These are phyloP conservation scores for Persicaria tinctoria DNA, from an alignment of 148 eudicot species.

Conservation along the genomic window DNA sequence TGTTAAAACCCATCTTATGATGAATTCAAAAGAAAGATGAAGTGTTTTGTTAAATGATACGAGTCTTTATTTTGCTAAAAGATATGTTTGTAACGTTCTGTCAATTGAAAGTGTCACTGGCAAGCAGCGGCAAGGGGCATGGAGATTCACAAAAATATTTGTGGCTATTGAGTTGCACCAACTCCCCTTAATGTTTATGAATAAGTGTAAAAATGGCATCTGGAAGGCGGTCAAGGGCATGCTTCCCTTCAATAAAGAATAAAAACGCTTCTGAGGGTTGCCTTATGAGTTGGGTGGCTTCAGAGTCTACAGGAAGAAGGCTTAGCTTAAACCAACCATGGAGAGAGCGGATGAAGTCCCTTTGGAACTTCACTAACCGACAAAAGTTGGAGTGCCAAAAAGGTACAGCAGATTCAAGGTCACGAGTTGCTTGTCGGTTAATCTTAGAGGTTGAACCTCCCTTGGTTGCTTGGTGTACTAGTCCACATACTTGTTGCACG, in stretches of 20 bases:
- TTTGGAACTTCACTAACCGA: conserved; percentile 64
- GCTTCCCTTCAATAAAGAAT: conserved; percentile 89
- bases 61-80: too few species aligned
- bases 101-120: too few species aligned
- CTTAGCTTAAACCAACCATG: conserved; percentile 90
- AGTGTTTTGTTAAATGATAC: too few species aligned
- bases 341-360: conserved; percentile 76
- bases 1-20: too few species aligned
- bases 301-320: conserved; percentile 53
- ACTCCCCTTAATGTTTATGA: too few species aligned
- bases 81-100: too few species aligned
- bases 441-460: conserved; percentile 79
- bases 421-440: conserved; percentile 92
- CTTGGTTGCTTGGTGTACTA: conserved; percentile 45
- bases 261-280: conserved; percentile 45
- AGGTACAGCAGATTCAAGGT: conserved; percentile 85
- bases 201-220: too few species aligned
- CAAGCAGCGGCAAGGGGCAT: too few species aligned
- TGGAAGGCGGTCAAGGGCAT: conserved; percentile 75
- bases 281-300: conserved; percentile 21
- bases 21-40: too few species aligned
- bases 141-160: too few species aligned
- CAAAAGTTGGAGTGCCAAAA: too few species aligned
- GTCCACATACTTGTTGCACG: conserved; percentile 93
- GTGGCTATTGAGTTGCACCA: too few species aligned